Conservation (phyloP, 192 early-diverging fungal genomes). For the Entomortierella parvispora region DNA sequence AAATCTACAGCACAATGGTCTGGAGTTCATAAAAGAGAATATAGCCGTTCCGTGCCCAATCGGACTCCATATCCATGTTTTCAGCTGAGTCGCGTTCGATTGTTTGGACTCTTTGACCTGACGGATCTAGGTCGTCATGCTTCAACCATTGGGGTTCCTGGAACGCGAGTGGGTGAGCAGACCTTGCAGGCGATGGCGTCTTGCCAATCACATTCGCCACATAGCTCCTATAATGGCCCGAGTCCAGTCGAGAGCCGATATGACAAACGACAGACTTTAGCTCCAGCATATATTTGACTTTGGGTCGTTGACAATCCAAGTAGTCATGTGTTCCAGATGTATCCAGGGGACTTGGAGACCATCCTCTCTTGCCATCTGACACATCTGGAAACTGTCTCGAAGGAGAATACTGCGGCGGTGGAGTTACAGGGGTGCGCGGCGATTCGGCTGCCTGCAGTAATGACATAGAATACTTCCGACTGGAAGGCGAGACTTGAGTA, state of each 20-base stretch:
- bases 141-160: constrained; percentile 58
- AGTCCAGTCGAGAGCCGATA: constrained; percentile 53
- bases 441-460: constrained; percentile 30
- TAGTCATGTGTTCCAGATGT: constrained; percentile 2
- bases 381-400: constrained; percentile 28
- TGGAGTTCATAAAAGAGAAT: constrained; percentile 74
- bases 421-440: constrained; percentile 23
- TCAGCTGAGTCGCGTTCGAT: constrained; percentile 24
- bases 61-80: constrained; percentile 47
- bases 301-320: constrained; percentile 48
- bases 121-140: constrained; percentile 70
- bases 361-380: constrained; percentile 26
- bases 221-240: constrained; percentile 68
- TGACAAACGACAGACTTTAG: constrained; percentile 68
- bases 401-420: constrained; percentile 37
- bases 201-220: constrained; percentile 38
- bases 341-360: constrained; percentile 9
- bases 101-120: constrained; percentile 57
- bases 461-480: constrained; percentile 41
- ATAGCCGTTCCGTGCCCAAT: constrained; percentile 63
- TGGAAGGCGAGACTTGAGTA: constrained; percentile 9
- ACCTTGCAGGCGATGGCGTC: constrained; percentile 8
- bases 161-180: constrained; percentile 20
- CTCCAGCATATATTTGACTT: constrained; percentile 61
- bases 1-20: constrained; percentile 28